Evolutionary conservation across 176 grass and related monocot species (phyloP), one percentile per base, ranked within the genome.

Genomic region (Tillandsia leiboldiana): DNA sequence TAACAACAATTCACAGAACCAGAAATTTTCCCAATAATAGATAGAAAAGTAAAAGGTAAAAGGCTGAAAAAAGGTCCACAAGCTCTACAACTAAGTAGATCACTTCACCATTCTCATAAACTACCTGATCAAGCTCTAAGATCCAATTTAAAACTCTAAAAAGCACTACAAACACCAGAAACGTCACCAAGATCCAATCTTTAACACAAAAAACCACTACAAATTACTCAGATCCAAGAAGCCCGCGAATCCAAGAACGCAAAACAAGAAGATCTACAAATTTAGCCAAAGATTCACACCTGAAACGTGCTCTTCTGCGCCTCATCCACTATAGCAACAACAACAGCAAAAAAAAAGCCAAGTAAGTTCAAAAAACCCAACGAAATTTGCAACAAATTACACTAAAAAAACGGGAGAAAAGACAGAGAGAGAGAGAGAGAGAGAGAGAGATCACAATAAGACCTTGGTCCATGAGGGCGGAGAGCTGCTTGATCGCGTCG

Each of bases 401-500:
- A 27, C 54, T 11, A 26, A 33, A 51, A 50, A 76, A 58, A 51
- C 2, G 23, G 67, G n/a, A 74, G n/a, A 14, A 26, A 10, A 9
- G 10, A 8, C 1, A 18, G 17, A 4, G n/a, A 73, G 14, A 48
- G 10, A 8, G 2, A 18, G 17, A 4, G n/a, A 73, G 14, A 48
- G 4, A 57, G 17, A 56, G 28, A 47, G 56, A 67, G 56, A 29
- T 79, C 85, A 82, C 64, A 84, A 42, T 1, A 7, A 11, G 63
- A 77, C 93, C 72, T 79, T 87, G 83, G 27, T 85, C 84, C 86
- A 97, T 85, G 53, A 97, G 80, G 52, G 68, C 79, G 8, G 81
- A 78, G 26, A 97, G 83, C 90, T 92, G 86, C 86, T 89, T 92
- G 74, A 97, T 81, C 54, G 84, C 86, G 57, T 97, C 84, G 61